phyloP scores from a whole-genome alignment of 2,329 filamentous ascomycete genomes.

The Epichloe sylvatica region DNA sequence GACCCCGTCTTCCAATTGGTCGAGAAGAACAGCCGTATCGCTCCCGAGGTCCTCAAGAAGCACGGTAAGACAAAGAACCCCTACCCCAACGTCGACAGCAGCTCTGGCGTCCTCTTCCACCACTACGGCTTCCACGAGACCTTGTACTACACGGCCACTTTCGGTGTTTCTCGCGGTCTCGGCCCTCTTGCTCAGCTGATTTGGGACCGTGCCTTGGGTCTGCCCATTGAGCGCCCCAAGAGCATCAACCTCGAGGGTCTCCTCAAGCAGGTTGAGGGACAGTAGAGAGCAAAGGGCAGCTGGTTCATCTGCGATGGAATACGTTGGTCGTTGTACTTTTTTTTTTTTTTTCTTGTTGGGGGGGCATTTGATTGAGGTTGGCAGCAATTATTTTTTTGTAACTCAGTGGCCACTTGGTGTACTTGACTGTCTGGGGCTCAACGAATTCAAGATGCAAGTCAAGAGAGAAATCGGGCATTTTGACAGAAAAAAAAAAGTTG shows the following conservation, averaged over 20 bases:
- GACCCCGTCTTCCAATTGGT: slow-evolving; percentile 92
- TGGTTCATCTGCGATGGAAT: neutral
- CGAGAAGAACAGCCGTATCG: slow-evolving; percentile 82
- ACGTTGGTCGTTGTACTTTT: neutral
- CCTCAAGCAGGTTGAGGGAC: slow-evolving; percentile 48
- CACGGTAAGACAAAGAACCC: slow-evolving; percentile 99
- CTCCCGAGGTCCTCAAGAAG: slow-evolving; percentile 77
- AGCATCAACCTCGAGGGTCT: slow-evolving; percentile 87
- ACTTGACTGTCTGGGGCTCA: too few relatives aligned
- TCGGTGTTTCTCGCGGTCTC: slow-evolving; percentile 55
- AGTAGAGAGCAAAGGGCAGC: slow-evolving; percentile 14
- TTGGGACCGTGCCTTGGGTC: slow-evolving; percentile 85
- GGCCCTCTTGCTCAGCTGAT: slow-evolving; percentile 88
- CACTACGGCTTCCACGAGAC: slow-evolving; percentile 97
- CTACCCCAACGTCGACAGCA: slow-evolving; percentile 91
- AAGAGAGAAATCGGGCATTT: too few relatives aligned
- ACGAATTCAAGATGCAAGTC: too few relatives aligned
- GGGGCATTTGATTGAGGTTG: neutral
- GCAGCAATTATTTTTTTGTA: slow-evolving; percentile 12
- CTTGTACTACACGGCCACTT: slow-evolving; percentile 75
- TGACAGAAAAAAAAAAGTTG: too few relatives aligned
- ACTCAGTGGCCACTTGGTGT: too few relatives aligned
- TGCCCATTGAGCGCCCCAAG: slow-evolving; percentile 96
- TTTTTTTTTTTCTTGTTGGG: neutral
- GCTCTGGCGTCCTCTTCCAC: slow-evolving; percentile 88